A percentile compares a stretch with the other conserved stretches of the same genome.
Evolutionary conservation across 192 early-diverging fungal genomes (phyloP).

Genomic region (Umbelopsis ramanniana): DNA sequence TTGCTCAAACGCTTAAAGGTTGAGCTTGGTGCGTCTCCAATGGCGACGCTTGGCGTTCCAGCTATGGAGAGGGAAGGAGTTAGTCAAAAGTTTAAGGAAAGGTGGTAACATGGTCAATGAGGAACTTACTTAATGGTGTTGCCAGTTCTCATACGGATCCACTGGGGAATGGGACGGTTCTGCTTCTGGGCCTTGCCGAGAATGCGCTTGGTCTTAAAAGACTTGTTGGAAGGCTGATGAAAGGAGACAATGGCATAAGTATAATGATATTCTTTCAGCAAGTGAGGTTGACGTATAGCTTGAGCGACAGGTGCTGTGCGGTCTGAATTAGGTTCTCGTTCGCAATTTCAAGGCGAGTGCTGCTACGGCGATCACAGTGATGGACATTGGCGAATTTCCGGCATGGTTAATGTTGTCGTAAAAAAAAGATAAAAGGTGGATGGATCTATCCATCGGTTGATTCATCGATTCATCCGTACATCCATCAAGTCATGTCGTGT

Average conservation of each 20-base stretch:
- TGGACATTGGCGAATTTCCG: too few relatives aligned
- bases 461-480: not conserved
- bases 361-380: too few relatives aligned
- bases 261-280: not conserved
- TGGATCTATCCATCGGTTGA: not conserved
- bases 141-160: conserved; percentile 95
- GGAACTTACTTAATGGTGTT: conserved; percentile 80
- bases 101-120: not conserved
- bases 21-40: conserved; percentile 99
- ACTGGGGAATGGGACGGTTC: conserved; percentile 97
- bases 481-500: not conserved
- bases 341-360: too few relatives aligned
- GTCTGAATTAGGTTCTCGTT: too few relatives aligned
- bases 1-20: conserved; percentile 68
- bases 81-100: conserved; percentile 1
- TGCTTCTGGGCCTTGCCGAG: conserved; percentile 99
- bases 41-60: conserved; percentile 99
- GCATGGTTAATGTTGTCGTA: too few relatives aligned
- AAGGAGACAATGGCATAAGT: not conserved
- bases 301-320: too few relatives aligned
- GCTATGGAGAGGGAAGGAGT: conserved; percentile 44
- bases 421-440: too few relatives aligned
- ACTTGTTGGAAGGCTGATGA: conserved; percentile 93
- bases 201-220: conserved; percentile 95
- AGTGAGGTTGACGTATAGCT: not conserved